A percentile compares a stretch with the other conserved stretches of the same genome.
Evolutionary conservation across 495 filamentous ascomycete species (phyloP).

Genomic region (Thermothielavioides terrestris): DNA sequence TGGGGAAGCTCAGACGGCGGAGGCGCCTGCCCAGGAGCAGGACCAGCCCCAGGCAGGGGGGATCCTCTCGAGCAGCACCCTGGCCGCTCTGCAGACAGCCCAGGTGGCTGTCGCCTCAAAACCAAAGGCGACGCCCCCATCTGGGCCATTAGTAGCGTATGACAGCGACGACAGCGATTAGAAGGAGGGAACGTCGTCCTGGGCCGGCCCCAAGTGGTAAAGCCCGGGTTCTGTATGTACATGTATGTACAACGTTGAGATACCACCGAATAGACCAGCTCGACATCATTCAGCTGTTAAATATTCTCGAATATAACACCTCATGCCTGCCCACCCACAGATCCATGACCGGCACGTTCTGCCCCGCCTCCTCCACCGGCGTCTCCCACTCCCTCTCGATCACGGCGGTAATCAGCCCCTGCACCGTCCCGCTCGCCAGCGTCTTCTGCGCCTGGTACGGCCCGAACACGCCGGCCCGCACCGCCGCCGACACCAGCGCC

Average conservation of each 20-base stretch:
- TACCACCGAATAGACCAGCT: neutral
- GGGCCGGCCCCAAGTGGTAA: too few species aligned
- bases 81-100: conserved; percentile 59
- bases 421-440: conserved; percentile 58
- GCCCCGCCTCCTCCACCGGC: conserved; percentile 68
- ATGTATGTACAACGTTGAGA: conserved; percentile 1
- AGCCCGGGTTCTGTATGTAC: too few species aligned
- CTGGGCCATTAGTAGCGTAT: conserved; percentile 76
- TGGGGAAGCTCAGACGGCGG: conserved; percentile 27
- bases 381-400: conserved; percentile 52
- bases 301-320: conserved; percentile 90
- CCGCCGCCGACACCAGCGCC: conserved; percentile 78
- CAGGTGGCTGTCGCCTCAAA: conserved; percentile 43
- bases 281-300: conserved; percentile 51
- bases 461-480: conserved; percentile 79
- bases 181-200: neutral
- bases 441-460: conserved; percentile 84
- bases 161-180: conserved; percentile 73
- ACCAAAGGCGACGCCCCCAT: conserved; percentile 32
- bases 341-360: conserved; percentile 80
- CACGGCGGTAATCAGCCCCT: conserved; percentile 50
- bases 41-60: conserved; percentile 35
- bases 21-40: conserved; percentile 35
- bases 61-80: conserved; percentile 72
- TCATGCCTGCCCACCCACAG: conserved; percentile 94